phyloP scores from a whole-genome alignment of 805 yeast species.

The Candida palmyrensis region DNA sequence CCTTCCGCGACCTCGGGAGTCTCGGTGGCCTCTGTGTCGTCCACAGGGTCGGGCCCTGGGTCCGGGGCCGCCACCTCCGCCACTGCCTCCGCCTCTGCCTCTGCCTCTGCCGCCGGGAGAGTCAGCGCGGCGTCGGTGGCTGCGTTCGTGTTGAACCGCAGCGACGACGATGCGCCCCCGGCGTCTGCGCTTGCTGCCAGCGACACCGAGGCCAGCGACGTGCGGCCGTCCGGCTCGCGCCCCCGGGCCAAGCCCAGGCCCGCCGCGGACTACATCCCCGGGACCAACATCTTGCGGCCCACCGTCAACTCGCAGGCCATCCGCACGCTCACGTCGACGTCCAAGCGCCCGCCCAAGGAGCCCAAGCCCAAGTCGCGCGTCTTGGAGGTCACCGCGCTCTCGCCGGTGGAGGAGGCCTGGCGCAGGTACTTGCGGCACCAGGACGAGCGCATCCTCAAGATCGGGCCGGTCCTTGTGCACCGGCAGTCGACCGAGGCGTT shows the following conservation, averaged over 20 bases:
- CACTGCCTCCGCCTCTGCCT: slow-evolving; percentile 1
- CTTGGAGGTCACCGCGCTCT: slow-evolving; percentile 41
- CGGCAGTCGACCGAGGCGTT: slow-evolving; percentile 42
- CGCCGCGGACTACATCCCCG: slow-evolving; percentile 45
- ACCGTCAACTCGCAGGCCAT: slow-evolving; percentile 29
- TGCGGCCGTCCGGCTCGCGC: slow-evolving; percentile 22
- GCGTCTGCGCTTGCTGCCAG: slow-evolving; percentile 23
- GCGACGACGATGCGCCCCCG: slow-evolving; percentile 17
- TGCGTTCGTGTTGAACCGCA: slow-evolving; percentile 32
- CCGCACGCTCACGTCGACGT: slow-evolving; percentile 9
- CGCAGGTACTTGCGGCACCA: slow-evolving; percentile 44
- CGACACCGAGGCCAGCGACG: slow-evolving; percentile 16
- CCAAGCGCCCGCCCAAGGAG: slow-evolving; percentile 6
- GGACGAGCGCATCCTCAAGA: slow-evolving; percentile 57
- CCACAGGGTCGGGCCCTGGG: not conserved
- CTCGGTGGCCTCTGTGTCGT: not conserved
- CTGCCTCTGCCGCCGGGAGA: slow-evolving; percentile 4
- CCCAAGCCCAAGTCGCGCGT: slow-evolving; percentile 21
- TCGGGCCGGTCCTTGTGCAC: slow-evolving; percentile 48
- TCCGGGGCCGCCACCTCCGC: not conserved
- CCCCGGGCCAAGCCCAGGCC: slow-evolving; percentile 5
- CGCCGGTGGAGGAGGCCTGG: slow-evolving; percentile 58
- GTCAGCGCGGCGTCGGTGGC: slow-evolving; percentile 37
- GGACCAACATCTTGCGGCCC: slow-evolving; percentile 55
- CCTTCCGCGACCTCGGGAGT: not conserved